These are phyloP conservation scores for Backusella australiensis DNA, from an alignment of 192 early-diverging fungal genomes.

Conservation along the genomic window DNA sequence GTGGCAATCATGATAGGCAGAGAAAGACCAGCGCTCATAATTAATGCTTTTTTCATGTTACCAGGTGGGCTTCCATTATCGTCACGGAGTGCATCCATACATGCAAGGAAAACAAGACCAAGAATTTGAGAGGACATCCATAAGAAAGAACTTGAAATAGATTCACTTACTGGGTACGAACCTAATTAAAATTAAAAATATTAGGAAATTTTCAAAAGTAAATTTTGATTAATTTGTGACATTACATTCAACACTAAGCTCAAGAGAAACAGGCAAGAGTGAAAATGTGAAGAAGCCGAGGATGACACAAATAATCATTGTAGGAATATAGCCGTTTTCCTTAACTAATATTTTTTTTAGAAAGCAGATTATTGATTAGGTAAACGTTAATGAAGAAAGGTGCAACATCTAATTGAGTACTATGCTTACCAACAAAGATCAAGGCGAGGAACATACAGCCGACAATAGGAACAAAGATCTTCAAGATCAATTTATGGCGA, in stretches of 20 bases:
- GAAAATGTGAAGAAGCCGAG: slow-evolving; percentile 37
- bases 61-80: slow-evolving; percentile 16
- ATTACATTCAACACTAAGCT: slow-evolving; percentile 40
- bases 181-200: slow-evolving; percentile 6
- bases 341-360: slow-evolving; percentile 8
- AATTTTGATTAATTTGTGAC: not conserved
- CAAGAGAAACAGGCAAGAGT: slow-evolving; percentile 31
- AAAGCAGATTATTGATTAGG: not conserved
- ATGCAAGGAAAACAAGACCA: slow-evolving; percentile 25
- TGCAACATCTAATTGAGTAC: not conserved
- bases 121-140: slow-evolving; percentile 34
- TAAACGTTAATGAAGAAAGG: not conserved
- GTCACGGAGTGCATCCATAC: slow-evolving; percentile 24
- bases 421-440: slow-evolving; percentile 40
- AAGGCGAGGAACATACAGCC: slow-evolving; percentile 44
- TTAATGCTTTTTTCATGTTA: slow-evolving; percentile 24
- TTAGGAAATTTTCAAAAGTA: not conserved
- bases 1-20: slow-evolving; percentile 8
- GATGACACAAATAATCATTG: slow-evolving; percentile 23
- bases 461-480: slow-evolving; percentile 42
- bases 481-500: slow-evolving; percentile 45
- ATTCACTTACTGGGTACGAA: slow-evolving; percentile 34
- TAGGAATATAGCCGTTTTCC: slow-evolving; percentile 15
- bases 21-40: slow-evolving; percentile 19
- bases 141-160: slow-evolving; percentile 33